phyloP scores from a whole-genome alignment of 768 basidiomycete genomes.

The Cystobasidium ongulense region DNA sequence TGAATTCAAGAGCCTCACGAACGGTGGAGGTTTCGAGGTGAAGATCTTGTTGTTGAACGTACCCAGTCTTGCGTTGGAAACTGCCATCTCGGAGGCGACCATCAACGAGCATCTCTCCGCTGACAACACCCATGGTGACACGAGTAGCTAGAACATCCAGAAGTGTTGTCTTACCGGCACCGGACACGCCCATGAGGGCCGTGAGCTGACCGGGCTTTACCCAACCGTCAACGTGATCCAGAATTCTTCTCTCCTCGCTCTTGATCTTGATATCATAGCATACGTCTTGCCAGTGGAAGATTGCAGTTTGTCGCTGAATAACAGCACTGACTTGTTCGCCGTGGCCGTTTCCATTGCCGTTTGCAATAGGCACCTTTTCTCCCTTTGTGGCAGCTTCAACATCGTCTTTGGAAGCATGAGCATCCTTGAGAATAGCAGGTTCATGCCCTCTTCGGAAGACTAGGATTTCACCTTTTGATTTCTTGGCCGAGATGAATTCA shows the following conservation, averaged over 20 bases:
- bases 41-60: constrained; percentile 42
- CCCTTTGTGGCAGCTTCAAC: constrained; percentile 36
- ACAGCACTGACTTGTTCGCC: constrained; percentile 34
- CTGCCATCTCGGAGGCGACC: constrained; percentile 46
- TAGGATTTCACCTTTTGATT: constrained; percentile 47
- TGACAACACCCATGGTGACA: constrained; percentile 49
- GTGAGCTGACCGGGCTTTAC: constrained; percentile 46
- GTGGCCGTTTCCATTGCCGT: background rate
- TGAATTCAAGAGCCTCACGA: constrained; percentile 49
- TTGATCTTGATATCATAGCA: constrained; percentile 45
- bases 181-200: constrained; percentile 50
- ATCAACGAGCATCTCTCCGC: constrained; percentile 50
- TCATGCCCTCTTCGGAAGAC: constrained; percentile 45
- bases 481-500: constrained; percentile 44
- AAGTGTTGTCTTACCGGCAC: constrained; percentile 47
- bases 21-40: constrained; percentile 48
- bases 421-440: constrained; percentile 32
- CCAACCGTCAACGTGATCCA: constrained; percentile 41
- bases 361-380: constrained; percentile 24
- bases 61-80: constrained; percentile 49
- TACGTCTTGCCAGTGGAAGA: constrained; percentile 46
- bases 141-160: constrained; percentile 44
- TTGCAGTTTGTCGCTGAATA: constrained; percentile 45
- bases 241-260: constrained; percentile 35
- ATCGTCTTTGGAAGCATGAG: constrained; percentile 31